Base-by-base conservation (phyloP, 2,329 filamentous ascomycete genomes). In the Trichothecium roseum region DNA sequence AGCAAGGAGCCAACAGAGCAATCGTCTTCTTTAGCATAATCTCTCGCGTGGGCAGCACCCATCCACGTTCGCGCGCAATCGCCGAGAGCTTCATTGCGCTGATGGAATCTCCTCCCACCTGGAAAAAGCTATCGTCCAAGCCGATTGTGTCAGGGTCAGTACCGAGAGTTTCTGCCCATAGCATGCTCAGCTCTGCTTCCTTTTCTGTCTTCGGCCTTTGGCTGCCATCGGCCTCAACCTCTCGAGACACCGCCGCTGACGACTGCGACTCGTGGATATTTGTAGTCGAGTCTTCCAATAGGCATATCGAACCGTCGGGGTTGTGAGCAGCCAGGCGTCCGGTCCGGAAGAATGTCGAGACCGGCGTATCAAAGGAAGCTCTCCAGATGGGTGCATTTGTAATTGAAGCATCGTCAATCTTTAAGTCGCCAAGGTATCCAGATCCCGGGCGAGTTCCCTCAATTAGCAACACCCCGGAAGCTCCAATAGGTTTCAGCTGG, bases 71-170 rank as follows among this genome's bases (percentile, higher is more conserved):
- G 26, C n/a, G 34, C 26, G 18, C 16, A 14, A 6, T 15, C 6
- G 6, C 20, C 20, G 28, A 66, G 4, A 72, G 44, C 36, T 60
- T 64, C 60, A 71, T 74, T 1, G 66, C 66, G 0, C 56, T 44
- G 3, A 71, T 59, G 0, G 66, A 70, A 42, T 69, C 64, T n/a
- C 68, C 68, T 14, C 68, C 67, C 0, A 68, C 54, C 0, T 53
- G 54, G 52, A 70, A 67, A 47, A 72, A 71, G 47, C 61, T 66
- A 40, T 68, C 61, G 4, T 64, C 57, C 1, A 56, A 38, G 3
- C 57, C 56, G 15, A 68, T 60, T 4, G 45, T 40, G 2, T 55
- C 45, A 13, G 51, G 39, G 3, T 48, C 43, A 4, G 62, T 42
- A 3, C 45, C 44, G 3, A 68, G 48, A 0, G 63, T 47, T 1